Evolutionary conservation across 1,139 yeast species (phyloP).

Genomic region (Candida albicans): DNA sequence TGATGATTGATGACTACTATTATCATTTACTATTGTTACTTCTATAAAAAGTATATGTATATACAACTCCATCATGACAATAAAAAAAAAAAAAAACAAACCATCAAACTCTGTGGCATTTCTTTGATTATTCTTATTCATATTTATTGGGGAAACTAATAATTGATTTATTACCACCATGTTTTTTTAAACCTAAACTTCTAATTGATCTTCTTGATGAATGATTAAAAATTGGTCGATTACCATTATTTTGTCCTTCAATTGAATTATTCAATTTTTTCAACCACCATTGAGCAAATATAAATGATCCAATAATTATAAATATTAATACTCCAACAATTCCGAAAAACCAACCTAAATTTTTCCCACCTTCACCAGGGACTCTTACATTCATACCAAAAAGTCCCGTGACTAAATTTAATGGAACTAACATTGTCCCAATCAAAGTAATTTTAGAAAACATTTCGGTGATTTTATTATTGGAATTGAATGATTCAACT

Average conservation of each 20-base stretch:
- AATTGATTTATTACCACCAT: conserved; percentile 31
- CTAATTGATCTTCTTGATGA: conserved; percentile 38
- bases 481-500: conserved; percentile 85
- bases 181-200: conserved; percentile 44
- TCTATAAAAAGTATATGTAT: no score
- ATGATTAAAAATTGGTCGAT: conserved; percentile 16
- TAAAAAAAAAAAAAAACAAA: no score
- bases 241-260: conserved; percentile 15
- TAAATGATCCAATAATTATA: conserved; percentile 30
- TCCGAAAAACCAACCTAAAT: conserved; percentile 36
- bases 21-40: no score
- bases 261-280: conserved; percentile 19
- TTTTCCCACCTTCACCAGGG: conserved; percentile 60
- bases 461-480: conserved; percentile 81
- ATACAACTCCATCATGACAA: no score
- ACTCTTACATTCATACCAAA: conserved; percentile 95
- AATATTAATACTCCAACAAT: conserved; percentile 38
- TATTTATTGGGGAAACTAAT: conserved; percentile 44
- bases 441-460: conserved; percentile 84
- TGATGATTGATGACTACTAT: no score
- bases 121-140: conserved; percentile 22
- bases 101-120: no score
- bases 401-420: conserved; percentile 86
- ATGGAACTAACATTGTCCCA: conserved; percentile 89
- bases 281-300: conserved; percentile 40